Evolutionary conservation across 1,284 basidiomycete species (phyloP).

Genomic region (Ceratobasidium papillatum): DNA sequence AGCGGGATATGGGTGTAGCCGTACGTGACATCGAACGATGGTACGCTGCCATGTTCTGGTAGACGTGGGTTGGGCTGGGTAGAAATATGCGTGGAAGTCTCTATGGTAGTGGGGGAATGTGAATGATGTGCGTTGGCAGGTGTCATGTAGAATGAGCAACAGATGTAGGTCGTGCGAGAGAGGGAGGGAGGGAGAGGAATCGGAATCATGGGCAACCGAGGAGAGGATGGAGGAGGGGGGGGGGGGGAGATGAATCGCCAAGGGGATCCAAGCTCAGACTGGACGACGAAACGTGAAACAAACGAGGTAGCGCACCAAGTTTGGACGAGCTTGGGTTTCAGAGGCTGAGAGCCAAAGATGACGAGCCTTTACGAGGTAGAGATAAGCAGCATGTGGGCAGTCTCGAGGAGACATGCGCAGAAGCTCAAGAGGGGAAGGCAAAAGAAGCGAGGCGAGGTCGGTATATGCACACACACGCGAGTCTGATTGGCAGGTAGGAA

Average conservation of each 20-base stretch:
- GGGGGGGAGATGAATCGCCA: neutral
- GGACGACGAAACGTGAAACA: conserved; percentile 10
- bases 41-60: neutral
- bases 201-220: neutral
- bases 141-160: no score
- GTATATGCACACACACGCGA: conserved; percentile 3
- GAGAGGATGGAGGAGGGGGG: neutral
- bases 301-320: conserved; percentile 2
- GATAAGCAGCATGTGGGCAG: conserved; percentile 20
- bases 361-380: neutral
- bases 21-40: neutral
- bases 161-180: neutral
- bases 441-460: conserved; percentile 22
- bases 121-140: no score
- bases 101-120: neutral
- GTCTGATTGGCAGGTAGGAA: conserved; percentile 9
- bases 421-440: neutral
- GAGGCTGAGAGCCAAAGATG: neutral
- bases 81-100: neutral
- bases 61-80: neutral
- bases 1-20: neutral
- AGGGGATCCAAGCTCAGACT: neutral
- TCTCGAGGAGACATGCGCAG: conserved; percentile 6
- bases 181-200: neutral
- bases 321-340: conserved; percentile 18